A percentile compares a stretch with the other conserved stretches of the same genome.
These are phyloP conservation scores for Neonectria neomacrospora DNA, from an alignment of 2,329 filamentous ascomycete genomes.

Conservation along the genomic window DNA sequence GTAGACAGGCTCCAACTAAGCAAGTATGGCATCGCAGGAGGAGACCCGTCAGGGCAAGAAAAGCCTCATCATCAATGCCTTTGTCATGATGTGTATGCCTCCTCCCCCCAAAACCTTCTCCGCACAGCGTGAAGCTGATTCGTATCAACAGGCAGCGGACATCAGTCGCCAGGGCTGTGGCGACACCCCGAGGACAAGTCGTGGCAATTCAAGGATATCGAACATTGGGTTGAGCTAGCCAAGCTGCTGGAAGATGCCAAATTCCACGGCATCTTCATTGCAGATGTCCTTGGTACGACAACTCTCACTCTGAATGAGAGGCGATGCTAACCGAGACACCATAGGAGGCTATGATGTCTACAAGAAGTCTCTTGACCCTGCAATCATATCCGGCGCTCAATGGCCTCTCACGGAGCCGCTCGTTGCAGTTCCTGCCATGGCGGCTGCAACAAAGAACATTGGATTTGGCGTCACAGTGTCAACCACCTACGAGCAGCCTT, in stretches of 20 bases:
- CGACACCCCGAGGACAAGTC: slow-evolving; percentile 73
- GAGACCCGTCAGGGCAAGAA: slow-evolving; percentile 46
- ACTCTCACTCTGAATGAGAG: rapidly evolving
- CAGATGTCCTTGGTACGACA: slow-evolving; percentile 66
- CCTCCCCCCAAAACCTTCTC: not conserved
- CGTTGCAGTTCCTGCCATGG: slow-evolving; percentile 74
- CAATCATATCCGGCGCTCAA: slow-evolving; percentile 71
- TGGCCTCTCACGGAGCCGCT: slow-evolving; percentile 79
- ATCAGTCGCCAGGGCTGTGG: slow-evolving; percentile 63
- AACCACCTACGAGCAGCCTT: slow-evolving; percentile 78
- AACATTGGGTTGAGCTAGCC: slow-evolving; percentile 71
- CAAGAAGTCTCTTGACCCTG: slow-evolving; percentile 68
- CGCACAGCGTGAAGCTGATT: slow-evolving; percentile 24
- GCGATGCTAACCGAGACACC: not conserved
- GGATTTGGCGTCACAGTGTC: slow-evolving; percentile 77
- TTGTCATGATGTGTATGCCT: slow-evolving; percentile 54
- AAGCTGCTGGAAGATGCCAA: slow-evolving; percentile 69
- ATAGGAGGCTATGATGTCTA: slow-evolving; percentile 76
- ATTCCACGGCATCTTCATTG: slow-evolving; percentile 75
- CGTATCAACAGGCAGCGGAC: slow-evolving; percentile 50
- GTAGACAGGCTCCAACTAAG: slow-evolving; percentile 10
- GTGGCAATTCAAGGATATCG: slow-evolving; percentile 67
- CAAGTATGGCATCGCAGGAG: slow-evolving; percentile 33
- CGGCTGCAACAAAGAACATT: slow-evolving; percentile 73
- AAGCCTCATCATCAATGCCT: slow-evolving; percentile 56